These are phyloP conservation scores for Aspergillus terreus DNA, from an alignment of 2,329 filamentous ascomycete genomes.

Conservation along the genomic window DNA sequence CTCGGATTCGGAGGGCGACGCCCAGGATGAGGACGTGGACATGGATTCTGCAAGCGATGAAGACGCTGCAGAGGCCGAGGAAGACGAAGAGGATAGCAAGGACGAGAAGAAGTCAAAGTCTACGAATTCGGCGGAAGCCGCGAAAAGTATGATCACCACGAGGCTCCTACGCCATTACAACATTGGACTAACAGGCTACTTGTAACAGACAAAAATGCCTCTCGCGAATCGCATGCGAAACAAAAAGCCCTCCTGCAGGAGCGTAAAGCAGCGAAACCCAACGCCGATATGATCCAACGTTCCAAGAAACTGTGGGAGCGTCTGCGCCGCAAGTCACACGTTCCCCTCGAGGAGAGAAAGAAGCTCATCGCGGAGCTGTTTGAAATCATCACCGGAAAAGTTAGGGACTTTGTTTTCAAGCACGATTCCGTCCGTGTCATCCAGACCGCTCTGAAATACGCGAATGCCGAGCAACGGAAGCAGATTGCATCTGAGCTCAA, in stretches of 20 bases:
- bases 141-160: conserved; percentile 27
- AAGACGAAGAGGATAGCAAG: conserved; percentile 25
- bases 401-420: conserved; percentile 97
- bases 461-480: conserved; percentile 76
- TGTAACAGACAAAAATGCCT: conserved; percentile 61
- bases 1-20: conserved; percentile 38
- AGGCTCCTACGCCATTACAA: neutral
- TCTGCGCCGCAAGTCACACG: conserved; percentile 86
- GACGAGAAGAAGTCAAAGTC: conserved; percentile 16
- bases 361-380: conserved; percentile 86
- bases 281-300: conserved; percentile 81
- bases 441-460: conserved; percentile 96
- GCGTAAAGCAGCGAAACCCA: conserved; percentile 86
- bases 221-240: conserved; percentile 83
- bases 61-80: conserved; percentile 32
- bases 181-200: neutral
- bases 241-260: conserved; percentile 86
- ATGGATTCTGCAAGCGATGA: conserved; percentile 31
- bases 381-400: conserved; percentile 80
- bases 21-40: conserved; percentile 51
- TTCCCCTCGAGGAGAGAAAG: conserved; percentile 83
- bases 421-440: conserved; percentile 96
- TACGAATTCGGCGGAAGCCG: conserved; percentile 15
- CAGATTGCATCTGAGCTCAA: conserved; percentile 83
- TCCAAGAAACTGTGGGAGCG: conserved; percentile 98